Base-by-base conservation (phyloP, 2,329 filamentous ascomycete species). In the Arthrobotrys pseudoclavata region DNA sequence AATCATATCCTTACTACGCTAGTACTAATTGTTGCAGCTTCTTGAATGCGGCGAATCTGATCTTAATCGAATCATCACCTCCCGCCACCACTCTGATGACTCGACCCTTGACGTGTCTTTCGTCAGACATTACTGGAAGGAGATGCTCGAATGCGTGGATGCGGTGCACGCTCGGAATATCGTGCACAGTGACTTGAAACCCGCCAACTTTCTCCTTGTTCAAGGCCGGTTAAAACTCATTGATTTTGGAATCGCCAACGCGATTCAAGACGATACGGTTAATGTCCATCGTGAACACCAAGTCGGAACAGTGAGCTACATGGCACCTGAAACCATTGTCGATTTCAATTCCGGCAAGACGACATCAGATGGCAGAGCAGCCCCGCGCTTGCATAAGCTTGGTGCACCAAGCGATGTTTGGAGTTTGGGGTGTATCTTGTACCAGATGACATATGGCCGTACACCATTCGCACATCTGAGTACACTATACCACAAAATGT, bases 11-110 rank as follows among this genome's bases (percentile, higher is more conserved):
- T 53, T n/a, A 2, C 3, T 40, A 5, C 18, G 12, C 5, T n/a
- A 9, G 37, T 40, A 48, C 69, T 79, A 66, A 74, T 18, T 55
- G 37, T 29, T 60, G 5, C 55, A 94, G 91, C 89, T 99, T 75
- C 97, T 99, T 94, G 96, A 99, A 85, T 92, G 97, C 83, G 96
- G 96, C 80, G 96, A 99, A 84, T 89, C 95, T 22, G 96, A 99
- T 84, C 88, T 99, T 82, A 92, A 96, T 82, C 93, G 91, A 69
- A 90, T 98, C 67, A 88, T 99, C 79, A 91, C 90, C 40, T 88
- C 90, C 79, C 89, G 90, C 9, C 86, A 92, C 81, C 92, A 90
- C 81, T 88, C 87, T 0, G 91, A 94, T 77, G 89, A 91, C 67
- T 89, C 92, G 45, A 89, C 87, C 76, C 91, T 99, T 77, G 96